These are phyloP conservation scores for Solanum hybrid DNA, from an alignment of 305 asterid genomes.

Conservation along the genomic window DNA sequence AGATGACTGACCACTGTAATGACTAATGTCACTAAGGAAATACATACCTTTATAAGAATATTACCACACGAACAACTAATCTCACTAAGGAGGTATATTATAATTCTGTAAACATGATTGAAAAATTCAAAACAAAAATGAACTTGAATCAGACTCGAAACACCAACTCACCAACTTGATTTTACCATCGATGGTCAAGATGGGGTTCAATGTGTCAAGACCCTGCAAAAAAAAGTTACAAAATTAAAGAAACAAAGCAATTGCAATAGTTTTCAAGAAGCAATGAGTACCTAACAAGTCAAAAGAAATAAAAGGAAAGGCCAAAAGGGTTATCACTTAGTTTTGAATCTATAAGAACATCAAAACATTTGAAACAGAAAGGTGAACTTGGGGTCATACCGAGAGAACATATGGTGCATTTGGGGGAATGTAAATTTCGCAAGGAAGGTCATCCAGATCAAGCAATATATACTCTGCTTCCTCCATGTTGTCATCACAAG, in stretches of 20 bases:
- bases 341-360: not conserved
- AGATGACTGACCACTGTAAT: not conserved
- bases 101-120: not conserved
- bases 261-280: not conserved
- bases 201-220: slow-evolving; percentile 67
- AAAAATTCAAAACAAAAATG: not conserved
- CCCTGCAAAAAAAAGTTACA: slow-evolving; percentile 34
- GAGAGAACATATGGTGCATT: slow-evolving; percentile 41
- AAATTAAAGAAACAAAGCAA: not conserved
- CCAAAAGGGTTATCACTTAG: not conserved
- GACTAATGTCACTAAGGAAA: not conserved
- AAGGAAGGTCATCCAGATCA: slow-evolving; percentile 44
- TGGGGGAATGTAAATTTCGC: slow-evolving; percentile 39
- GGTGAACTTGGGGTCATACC: not conserved
- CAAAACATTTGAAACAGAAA: not conserved
- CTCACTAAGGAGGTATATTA: not conserved
- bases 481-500: slow-evolving; percentile 2
- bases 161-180: slow-evolving; percentile 57
- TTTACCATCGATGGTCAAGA: slow-evolving; percentile 56
- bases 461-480: slow-evolving; percentile 58
- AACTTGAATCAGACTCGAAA: not conserved
- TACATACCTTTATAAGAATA: not conserved
- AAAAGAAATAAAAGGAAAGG: not conserved
- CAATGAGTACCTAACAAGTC: not conserved
- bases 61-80: not conserved